Evolutionary conservation across 164 flowering plant genomes (phyloP).

Genomic region (Cinnamomum chago): DNA sequence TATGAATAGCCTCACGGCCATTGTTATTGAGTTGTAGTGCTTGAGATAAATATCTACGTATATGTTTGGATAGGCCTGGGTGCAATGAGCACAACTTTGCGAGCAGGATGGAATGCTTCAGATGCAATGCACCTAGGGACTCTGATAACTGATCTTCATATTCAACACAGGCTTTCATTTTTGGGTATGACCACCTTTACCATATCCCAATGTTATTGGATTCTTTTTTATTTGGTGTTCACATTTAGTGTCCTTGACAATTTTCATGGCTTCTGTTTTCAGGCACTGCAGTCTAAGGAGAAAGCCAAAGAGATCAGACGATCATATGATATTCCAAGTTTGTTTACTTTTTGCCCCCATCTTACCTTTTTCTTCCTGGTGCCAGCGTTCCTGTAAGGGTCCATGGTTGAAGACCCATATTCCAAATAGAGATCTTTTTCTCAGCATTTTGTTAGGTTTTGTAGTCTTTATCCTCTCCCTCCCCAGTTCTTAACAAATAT

Average conservation of each 20-base stretch:
- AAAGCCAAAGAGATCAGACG: conserved; percentile 19
- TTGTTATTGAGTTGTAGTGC: too few relatives aligned
- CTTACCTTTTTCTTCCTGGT: conserved; percentile 9
- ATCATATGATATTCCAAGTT: conserved; percentile 16
- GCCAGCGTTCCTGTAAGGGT: conserved; percentile 18
- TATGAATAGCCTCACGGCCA: too few relatives aligned
- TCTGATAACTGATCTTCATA: conserved; percentile 40
- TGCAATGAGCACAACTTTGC: conserved; percentile 99
- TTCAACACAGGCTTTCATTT: conserved; percentile 22
- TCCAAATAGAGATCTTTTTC: conserved; percentile 19
- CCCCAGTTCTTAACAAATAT: conserved; percentile 8
- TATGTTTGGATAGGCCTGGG: conserved; percentile 47
- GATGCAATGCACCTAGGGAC: conserved; percentile 91
- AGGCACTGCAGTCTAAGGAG: conserved; percentile 32
- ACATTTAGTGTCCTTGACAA: not conserved
- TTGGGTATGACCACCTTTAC: conserved; percentile 22
- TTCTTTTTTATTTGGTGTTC: not conserved
- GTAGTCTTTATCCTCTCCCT: not conserved
- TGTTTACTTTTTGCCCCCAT: conserved; percentile 11
- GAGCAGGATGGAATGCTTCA: conserved; percentile 94
- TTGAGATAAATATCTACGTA: not conserved
- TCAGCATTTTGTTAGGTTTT: conserved; percentile 32
- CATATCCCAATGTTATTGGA: too few relatives aligned
- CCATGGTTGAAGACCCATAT: conserved; percentile 22
- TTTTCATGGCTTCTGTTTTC: conserved; percentile 6